These are phyloP conservation scores for Venturia asperata DNA, from an alignment of 2,329 filamentous ascomycete genomes.

Conservation along the genomic window DNA sequence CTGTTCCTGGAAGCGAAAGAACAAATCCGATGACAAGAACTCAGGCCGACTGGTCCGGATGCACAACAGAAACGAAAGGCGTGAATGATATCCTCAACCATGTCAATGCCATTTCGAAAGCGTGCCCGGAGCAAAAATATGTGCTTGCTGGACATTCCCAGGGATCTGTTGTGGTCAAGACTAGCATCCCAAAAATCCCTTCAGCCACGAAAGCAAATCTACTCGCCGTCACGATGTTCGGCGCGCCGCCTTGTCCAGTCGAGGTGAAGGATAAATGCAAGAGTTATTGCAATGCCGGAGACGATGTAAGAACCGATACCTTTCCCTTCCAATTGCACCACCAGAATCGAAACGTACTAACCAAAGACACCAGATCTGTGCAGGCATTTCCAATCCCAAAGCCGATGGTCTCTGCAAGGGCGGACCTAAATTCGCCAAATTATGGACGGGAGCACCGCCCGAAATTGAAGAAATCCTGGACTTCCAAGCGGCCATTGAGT, in stretches of 20 bases:
- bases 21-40: not conserved
- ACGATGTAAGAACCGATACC: constrained; percentile 3
- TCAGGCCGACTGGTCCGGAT: constrained; percentile 16
- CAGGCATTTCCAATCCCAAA: constrained; percentile 3
- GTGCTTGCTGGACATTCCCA: constrained; percentile 18
- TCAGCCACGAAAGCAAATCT: constrained; percentile 4
- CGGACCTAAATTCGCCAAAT: not conserved
- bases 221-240: constrained; percentile 18
- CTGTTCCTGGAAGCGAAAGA: not conserved
- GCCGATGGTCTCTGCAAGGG: not conserved
- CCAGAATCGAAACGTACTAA: not conserved
- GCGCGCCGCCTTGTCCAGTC: constrained; percentile 8
- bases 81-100: constrained; percentile 15
- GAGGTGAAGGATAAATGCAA: constrained; percentile 16
- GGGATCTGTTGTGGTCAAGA: constrained; percentile 10
- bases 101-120: not conserved
- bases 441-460: not conserved
- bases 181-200: constrained; percentile 13
- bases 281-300: constrained; percentile 18
- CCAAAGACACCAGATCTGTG: not conserved
- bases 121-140: constrained; percentile 16
- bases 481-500: not conserved
- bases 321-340: too few relatives aligned
- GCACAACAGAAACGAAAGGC: constrained; percentile 15
- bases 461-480: not conserved